Conservation (phyloP, 495 filamentous ascomycete genomes). For the Parathielavia appendiculata region DNA sequence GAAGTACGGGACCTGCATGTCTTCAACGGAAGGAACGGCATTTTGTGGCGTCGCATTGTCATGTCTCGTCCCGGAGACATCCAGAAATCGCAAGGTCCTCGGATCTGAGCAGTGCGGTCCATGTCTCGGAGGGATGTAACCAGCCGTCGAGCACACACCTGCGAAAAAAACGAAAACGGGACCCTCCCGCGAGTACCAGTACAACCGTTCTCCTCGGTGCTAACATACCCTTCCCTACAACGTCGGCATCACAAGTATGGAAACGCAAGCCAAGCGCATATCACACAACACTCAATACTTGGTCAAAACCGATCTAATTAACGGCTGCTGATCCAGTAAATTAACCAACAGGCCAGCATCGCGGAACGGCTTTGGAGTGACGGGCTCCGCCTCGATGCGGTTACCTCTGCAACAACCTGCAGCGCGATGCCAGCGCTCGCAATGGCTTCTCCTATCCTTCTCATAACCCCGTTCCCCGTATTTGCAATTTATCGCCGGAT, state of each 20-base stretch:
- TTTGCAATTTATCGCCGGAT: background rate
- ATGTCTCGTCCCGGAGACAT: background rate
- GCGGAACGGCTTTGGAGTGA: background rate
- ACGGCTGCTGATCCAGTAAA: slow-evolving; percentile 10
- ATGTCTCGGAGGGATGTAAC: background rate
- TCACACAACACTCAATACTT: background rate
- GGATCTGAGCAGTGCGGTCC: background rate
- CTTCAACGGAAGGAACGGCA: background rate
- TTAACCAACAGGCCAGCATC: slow-evolving; percentile 16
- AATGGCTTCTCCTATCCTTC: background rate
- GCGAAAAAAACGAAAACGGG: background rate
- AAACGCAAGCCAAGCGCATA: background rate
- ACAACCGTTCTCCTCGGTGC: background rate
- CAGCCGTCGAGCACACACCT: background rate
- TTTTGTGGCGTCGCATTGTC: background rate
- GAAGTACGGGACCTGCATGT: slow-evolving; percentile 11
- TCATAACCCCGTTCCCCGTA: background rate
- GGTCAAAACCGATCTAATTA: slow-evolving; percentile 7
- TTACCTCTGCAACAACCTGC: background rate
- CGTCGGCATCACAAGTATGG: too few relatives aligned
- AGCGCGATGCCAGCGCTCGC: background rate
- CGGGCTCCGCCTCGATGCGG: slow-evolving; percentile 3
- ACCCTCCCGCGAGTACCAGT: background rate
- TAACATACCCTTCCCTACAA: background rate
- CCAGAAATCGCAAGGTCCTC: slow-evolving; percentile 2